Evolutionary conservation across 331 rosid genomes (phyloP), one percentile per base, ranked within the genome.

Genomic region (Acacia pycnantha): DNA sequence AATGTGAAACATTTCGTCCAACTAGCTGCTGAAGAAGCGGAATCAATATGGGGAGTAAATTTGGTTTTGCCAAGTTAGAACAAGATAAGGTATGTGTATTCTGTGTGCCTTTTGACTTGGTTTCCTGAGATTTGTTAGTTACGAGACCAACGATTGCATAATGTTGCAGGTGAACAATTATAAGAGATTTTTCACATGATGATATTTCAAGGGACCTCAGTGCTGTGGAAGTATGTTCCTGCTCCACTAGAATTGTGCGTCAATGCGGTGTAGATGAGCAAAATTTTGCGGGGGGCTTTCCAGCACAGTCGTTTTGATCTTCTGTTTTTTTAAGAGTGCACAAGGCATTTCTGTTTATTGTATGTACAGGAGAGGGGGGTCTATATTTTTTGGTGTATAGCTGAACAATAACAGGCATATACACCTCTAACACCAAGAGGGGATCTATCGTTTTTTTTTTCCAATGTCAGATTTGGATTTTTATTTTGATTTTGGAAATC

Each of bases 171-270:
- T 89, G 27, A 78, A 79, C 33, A 37, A 86, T 40, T 90, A 79
- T 61, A 94, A 85, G 88, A 91, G 67, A 83, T 87, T 79, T 94
- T 90, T 82, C 99, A 84, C 69, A 89, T 94, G 86, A 88, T 96
- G 97, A 79, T 94, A 64, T 96, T 96, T 84, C 94, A 94, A 82
- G 98, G 97, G 81, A 94, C 99, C 31, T 80, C 97, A 4, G 81
- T 91, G 85, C 85, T 96, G 64, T 84, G 68, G 65, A 96, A 88
- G 86, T 37, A 86, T 0, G 90, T 94, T 29, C 90, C 31, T 29
- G 2, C 31, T 29, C 31, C 31, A 29, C 31, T 2, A 29, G 31
- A 29, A 29, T 29, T 29, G 31, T 29, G 31, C 61, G n/a, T 21
- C 24, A 35, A 24, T 27, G 14, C 26, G 72, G 33, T 50, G 15